phyloP scores from a whole-genome alignment of 2,329 filamentous ascomycete species.

The Herpotrichia juniperi region DNA sequence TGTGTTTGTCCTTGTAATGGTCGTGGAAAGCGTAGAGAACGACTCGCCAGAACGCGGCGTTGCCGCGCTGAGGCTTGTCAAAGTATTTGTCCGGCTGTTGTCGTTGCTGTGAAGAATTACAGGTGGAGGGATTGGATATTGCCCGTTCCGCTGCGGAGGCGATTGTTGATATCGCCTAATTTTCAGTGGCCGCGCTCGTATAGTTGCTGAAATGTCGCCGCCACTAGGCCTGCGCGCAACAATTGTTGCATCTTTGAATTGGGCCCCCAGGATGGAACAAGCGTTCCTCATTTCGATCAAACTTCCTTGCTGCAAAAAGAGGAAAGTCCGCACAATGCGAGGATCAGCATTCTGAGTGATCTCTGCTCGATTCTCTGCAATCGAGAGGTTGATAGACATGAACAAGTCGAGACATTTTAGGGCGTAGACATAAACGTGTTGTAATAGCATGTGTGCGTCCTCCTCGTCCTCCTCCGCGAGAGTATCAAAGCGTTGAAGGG shows the following conservation, averaged over 20 bases:
- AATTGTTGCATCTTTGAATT: conserved; percentile 36
- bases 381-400: conserved; percentile 42
- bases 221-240: conserved; percentile 27
- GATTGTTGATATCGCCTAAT: conserved; percentile 38
- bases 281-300: conserved; percentile 66
- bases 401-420: conserved; percentile 43
- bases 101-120: conserved; percentile 52
- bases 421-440: conserved; percentile 41
- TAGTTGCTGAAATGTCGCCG: conserved; percentile 29
- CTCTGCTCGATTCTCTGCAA: conserved; percentile 48
- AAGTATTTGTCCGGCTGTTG: conserved; percentile 60
- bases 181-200: conserved; percentile 37
- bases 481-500: conserved; percentile 57
- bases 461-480: conserved; percentile 58
- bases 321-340: conserved; percentile 63
- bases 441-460: conserved; percentile 46
- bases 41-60: conserved; percentile 86
- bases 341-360: conserved; percentile 62
- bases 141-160: conserved; percentile 39
- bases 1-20: conserved; percentile 51
- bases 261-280: conserved; percentile 56
- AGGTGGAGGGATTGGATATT: conserved; percentile 42
- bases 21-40: conserved; percentile 65
- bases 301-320: conserved; percentile 65
- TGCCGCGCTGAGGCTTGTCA: conserved; percentile 54